These are phyloP conservation scores for Malus hybrid DNA, from an alignment of 331 rosid species.

Conservation along the genomic window DNA sequence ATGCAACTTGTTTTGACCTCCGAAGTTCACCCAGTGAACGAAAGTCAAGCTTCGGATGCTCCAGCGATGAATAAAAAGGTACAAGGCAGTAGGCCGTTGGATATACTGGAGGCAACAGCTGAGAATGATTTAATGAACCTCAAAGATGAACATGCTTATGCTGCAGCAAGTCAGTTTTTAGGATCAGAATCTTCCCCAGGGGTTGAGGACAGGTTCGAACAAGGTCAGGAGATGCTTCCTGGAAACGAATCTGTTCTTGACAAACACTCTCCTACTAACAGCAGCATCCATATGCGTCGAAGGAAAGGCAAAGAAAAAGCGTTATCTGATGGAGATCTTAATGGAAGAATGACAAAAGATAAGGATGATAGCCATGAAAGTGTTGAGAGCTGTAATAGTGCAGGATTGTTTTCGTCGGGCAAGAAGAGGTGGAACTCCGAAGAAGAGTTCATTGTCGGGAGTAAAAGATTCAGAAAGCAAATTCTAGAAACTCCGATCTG, in stretches of 20 bases:
- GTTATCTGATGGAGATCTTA: conserved; percentile 29
- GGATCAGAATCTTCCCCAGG: conserved; percentile 12
- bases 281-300: conserved; percentile 24
- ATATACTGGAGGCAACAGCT: conserved; percentile 42
- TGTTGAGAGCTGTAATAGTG: conserved; percentile 55
- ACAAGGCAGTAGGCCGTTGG: conserved; percentile 19
- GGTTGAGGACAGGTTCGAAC: conserved; percentile 20
- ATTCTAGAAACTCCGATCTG: conserved; percentile 30
- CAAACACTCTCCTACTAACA: conserved; percentile 35
- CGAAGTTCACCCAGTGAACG: conserved; percentile 11
- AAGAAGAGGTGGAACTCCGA: conserved; percentile 51
- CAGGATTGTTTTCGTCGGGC: conserved; percentile 26
- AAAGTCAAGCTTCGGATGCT: conserved; percentile 19
- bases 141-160: conserved; percentile 20
- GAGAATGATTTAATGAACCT: conserved; percentile 45
- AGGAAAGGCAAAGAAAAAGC: conserved; percentile 58
- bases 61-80: conserved; percentile 17
- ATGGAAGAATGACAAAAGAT: conserved; percentile 36
- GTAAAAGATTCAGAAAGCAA: conserved; percentile 42
- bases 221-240: conserved; percentile 15
- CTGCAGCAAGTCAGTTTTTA: conserved; percentile 13
- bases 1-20: conserved; percentile 17
- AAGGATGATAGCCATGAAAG: conserved; percentile 47
- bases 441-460: conserved; percentile 39
- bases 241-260: conserved; percentile 20